These are phyloP conservation scores for Podochytrium sp. DNA, from an alignment of 192 early-diverging fungal genomes.

Conservation along the genomic window DNA sequence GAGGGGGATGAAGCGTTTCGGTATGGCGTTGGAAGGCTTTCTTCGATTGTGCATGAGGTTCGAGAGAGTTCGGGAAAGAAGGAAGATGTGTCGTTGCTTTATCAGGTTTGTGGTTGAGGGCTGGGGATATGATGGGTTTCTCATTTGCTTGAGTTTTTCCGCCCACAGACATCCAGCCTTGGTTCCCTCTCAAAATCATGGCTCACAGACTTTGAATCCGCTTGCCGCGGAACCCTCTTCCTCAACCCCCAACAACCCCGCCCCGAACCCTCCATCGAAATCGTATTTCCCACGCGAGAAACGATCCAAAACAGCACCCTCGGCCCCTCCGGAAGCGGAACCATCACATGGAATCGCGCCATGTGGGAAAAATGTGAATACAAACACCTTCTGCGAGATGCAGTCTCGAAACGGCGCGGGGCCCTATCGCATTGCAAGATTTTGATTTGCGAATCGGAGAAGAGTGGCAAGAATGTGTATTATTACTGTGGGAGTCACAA, in stretches of 20 bases:
- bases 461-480: not conserved
- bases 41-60: constrained; percentile 5
- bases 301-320: constrained; percentile 23
- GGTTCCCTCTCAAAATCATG: not conserved
- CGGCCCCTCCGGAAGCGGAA: constrained; percentile 33
- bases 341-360: constrained; percentile 25
- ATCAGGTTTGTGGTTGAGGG: not conserved
- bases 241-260: not conserved
- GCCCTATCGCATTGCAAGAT: constrained; percentile 36
- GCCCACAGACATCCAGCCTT: constrained; percentile 20
- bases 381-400: constrained; percentile 20
- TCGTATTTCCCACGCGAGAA: constrained; percentile 33
- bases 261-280: constrained; percentile 10
- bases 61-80: not conserved
- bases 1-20: not conserved
- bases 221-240: not conserved
- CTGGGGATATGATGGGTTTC: too few relatives aligned
- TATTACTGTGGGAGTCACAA: constrained; percentile 30
- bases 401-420: constrained; percentile 14
- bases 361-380: constrained; percentile 4
- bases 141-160: not conserved
- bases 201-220: constrained; percentile 9
- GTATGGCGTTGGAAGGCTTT: constrained; percentile 20
- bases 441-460: not conserved
- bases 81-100: not conserved